Base-by-base conservation (phyloP, 257 asterid genomes). In the Przewalskia tangutica region DNA sequence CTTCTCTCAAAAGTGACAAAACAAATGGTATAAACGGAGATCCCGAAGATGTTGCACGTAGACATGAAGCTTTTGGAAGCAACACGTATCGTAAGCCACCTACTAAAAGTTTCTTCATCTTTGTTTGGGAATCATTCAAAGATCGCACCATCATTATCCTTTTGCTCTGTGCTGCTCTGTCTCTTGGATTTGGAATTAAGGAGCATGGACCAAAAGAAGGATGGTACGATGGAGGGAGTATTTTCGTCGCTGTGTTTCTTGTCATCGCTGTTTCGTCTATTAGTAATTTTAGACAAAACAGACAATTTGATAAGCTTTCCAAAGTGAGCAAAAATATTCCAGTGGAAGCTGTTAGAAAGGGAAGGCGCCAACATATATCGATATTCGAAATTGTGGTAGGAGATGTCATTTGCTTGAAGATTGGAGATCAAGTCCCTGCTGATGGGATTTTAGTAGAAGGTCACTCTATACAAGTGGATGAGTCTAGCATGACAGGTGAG, bases 341-440 rank as follows among this genome's bases (percentile, higher is more conserved):
- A 11, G 85, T 85, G 0, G 91, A 89, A 75, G 89, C 84, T 23
- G 84, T 87, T 23, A 85, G 91, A 77, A 63, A 83, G n/a, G 85
- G 85, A 5, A 84, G 82, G 55, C 65, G 90, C 20, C 86, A 82
- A 63, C 79, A 73, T 10, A 76, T 87, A 54, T 84, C 91, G 0
- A 86, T 88, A 9, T 86, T 84, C 27, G 83, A 84, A 8, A 83
- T 89, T 8, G 88, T 89, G 1, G 92, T 88, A 14, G 92, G 92
- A 77, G 92, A 89, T 46, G 38, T 89, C 20, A 86, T 86, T 63
- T 86, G 82, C 81, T 82, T 89, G 81, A 88, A 86, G 81, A 88
- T 85, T 53, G 92, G 92, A 5, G 92, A 88, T 66, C 92, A 89
- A 65, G 82, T 88, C 17, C 91, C 92, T 0, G 92, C 90, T 6